Base-by-base conservation (phyloP, 805 yeast species). In the Saccharomycopsis schoenii region DNA sequence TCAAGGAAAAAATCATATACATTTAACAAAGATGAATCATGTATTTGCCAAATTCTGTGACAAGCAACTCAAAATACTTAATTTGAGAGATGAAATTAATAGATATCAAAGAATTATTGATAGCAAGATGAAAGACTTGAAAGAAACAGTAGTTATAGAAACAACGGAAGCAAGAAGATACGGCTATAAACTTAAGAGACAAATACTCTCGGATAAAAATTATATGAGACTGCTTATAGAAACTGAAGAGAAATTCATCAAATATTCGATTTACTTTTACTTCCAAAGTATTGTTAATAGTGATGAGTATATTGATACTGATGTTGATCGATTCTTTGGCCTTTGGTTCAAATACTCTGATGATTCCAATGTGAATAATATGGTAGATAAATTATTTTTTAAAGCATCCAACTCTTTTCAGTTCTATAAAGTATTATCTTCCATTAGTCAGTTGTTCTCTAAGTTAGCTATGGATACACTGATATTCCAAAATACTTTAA, bases 371-470 rank as follows among this genome's bases (percentile, higher is more conserved):
- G 72, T 87, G 4, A 85, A 82, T 64, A 63, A 60, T 2, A 66
- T 72, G 9, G 74, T 88, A 10, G 67, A 67, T 14, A 66, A 68
- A 1, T 72, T 74, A 4, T 67, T 86, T 1, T 58, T 67, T 4
- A 43, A 41, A 15, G 19, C 21, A 29, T 56, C 58, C 0, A 71
- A 89, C 19, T 87, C 96, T 0, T 76, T 80, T 14, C 52, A 19
- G 12, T 47, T 24, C 21, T 75, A 76, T 68, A 85, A 85, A 66
- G 81, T 90, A 59, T 76, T 89, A 4, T 81, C 90, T 0, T 92
- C 97, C 97, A 76, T 85, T 42, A 85, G 86, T 62, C 98, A 92
- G 69, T 76, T 92, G 55, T 77, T 88, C 2, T 89, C 97, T 0
- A 76, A 94, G 60, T 68, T 92, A 15, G 73, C 81, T 0, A 73